Evolutionary conservation across 768 basidiomycete species (phyloP).

Genomic region (Saitozyma podzolica): DNA sequence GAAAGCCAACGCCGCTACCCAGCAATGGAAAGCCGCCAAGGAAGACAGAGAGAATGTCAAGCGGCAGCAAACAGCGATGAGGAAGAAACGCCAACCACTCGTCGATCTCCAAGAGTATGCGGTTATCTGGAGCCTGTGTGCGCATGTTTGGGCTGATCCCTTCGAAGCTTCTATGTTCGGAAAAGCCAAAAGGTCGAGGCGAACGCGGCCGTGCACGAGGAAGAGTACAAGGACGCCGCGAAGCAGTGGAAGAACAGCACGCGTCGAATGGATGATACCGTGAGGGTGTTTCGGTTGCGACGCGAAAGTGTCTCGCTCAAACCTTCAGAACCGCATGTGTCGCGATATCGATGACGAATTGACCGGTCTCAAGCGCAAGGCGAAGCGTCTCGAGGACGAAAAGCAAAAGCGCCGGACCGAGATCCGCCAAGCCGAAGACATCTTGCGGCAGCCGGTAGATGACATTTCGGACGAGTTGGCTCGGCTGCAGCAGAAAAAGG

Average conservation of each 20-base stretch:
- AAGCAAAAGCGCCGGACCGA: background rate
- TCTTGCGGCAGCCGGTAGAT: conserved; percentile 9
- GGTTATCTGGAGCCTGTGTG: too few relatives aligned
- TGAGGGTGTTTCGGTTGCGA: background rate
- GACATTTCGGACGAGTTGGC: conserved; percentile 52
- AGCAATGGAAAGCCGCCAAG: background rate
- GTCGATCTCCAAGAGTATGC: conserved; percentile 16
- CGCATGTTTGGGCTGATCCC: too few relatives aligned
- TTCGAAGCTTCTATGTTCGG: background rate
- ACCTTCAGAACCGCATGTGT: too few relatives aligned
- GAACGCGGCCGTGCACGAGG: conserved; percentile 2
- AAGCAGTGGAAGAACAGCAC: background rate
- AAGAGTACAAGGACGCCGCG: conserved; percentile 3
- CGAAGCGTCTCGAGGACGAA: conserved; percentile 1
- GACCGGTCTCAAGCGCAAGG: background rate
- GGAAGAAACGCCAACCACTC: conserved; percentile 9
- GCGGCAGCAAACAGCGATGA: conserved; percentile 26
- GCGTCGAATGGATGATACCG: background rate
- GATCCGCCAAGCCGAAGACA: conserved; percentile 5
- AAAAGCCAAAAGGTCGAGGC: background rate
- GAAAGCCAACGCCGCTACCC: too few relatives aligned
- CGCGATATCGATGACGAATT: background rate
- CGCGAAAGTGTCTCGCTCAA: background rate
- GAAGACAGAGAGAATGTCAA: conserved; percentile 3
- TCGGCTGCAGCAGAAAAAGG: conserved; percentile 21